Percentiles rank a stretch among this genome's conserved stretches.
These are phyloP conservation scores for Ramaria rubella DNA, from an alignment of 768 basidiomycete genomes.

Conservation along the genomic window DNA sequence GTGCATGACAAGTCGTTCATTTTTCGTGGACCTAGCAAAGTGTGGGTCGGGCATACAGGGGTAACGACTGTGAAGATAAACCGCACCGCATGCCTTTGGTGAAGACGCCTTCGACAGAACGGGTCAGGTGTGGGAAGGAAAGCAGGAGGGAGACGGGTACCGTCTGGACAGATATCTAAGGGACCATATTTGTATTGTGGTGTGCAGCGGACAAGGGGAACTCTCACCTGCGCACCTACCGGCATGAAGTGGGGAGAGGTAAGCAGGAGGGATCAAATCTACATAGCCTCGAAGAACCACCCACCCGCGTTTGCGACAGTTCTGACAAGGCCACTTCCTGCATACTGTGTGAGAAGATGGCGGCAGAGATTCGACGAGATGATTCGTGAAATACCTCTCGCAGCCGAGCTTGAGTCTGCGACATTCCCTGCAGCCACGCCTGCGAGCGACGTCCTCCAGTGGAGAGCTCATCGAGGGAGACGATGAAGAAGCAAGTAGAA, in stretches of 20 bases:
- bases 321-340: conserved; percentile 12
- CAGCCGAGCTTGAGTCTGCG: conserved; percentile 11
- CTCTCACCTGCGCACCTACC: conserved; percentile 9
- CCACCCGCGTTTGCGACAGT: conserved; percentile 12
- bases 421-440: conserved; percentile 10
- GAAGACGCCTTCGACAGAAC: background rate
- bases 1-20: conserved; percentile 33
- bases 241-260: background rate
- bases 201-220: background rate
- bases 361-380: background rate
- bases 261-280: background rate
- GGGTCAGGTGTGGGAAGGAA: background rate
- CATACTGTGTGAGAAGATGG: background rate
- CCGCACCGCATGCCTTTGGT: conserved; percentile 11
- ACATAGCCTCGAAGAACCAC: background rate
- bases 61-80: background rate
- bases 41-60: background rate
- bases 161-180: conserved; percentile 9
- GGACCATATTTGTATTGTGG: background rate
- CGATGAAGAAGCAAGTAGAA: background rate
- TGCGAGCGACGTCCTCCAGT: conserved; percentile 8
- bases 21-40: conserved; percentile 5
- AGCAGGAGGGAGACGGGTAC: background rate
- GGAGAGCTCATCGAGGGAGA: background rate
- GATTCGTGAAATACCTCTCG: conserved; percentile 1